Percentiles rank a stretch among this genome's conserved stretches.
Conservation (phyloP, 306 rosid species). For the Prunus mongolica region DNA sequence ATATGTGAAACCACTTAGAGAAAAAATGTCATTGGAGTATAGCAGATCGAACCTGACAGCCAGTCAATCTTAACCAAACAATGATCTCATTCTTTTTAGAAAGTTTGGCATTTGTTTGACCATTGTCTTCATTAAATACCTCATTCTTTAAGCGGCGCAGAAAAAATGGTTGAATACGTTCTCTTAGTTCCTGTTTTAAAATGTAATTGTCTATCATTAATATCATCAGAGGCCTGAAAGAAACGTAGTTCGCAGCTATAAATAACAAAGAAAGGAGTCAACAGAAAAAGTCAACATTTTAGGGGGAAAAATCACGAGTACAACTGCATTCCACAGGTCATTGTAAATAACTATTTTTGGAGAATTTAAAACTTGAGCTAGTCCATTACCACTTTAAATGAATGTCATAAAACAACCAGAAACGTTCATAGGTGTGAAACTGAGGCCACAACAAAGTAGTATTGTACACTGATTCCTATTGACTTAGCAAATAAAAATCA, state of each 20-base stretch:
- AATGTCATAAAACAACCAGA: background rate
- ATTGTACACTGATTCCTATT: background rate
- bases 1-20: background rate
- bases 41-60: slow-evolving; percentile 59
- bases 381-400: background rate
- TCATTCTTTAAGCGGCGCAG: slow-evolving; percentile 82
- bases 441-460: background rate
- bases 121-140: slow-evolving; percentile 65
- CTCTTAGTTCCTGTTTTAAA: slow-evolving; percentile 63
- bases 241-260: background rate
- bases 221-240: background rate
- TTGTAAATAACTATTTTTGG: background rate
- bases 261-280: background rate
- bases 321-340: background rate
- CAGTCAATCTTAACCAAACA: slow-evolving; percentile 79
- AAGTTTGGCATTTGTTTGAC: slow-evolving; percentile 49
- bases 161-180: slow-evolving; percentile 77
- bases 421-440: background rate
- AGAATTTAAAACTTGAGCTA: too few species aligned
- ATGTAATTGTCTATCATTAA: background rate
- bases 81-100: slow-evolving; percentile 81
- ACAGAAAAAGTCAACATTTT: background rate
- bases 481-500: background rate
- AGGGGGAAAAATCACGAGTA: too few species aligned
- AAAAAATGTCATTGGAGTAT: slow-evolving; percentile 14